phyloP scores from a whole-genome alignment of 805 yeast genomes.

The Metschnikowia continentalis region DNA sequence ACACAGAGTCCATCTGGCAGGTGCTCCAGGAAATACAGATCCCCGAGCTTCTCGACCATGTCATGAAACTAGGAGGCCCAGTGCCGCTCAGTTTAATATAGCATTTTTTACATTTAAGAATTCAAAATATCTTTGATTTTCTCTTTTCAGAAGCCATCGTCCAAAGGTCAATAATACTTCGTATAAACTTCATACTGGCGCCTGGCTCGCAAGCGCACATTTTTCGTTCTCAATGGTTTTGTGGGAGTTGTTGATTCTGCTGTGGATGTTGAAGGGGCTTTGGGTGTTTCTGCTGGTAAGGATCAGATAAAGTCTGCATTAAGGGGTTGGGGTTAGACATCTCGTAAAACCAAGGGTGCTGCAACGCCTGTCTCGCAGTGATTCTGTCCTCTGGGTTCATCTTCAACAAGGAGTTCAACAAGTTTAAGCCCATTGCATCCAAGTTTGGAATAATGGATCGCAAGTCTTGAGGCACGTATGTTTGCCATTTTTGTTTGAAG shows the following conservation, averaged over 20 bases:
- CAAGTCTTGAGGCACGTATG: conserved; percentile 86
- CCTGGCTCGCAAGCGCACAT: conserved; percentile 1
- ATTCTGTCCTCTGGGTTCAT: conserved; percentile 61
- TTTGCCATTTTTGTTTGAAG: conserved; percentile 77
- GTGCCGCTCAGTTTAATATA: conserved; percentile 11
- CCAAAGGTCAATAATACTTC: not conserved
- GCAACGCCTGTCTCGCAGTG: conserved; percentile 57
- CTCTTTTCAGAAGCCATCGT: not conserved
- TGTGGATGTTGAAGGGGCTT: conserved; percentile 1
- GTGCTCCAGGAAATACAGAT: conserved; percentile 11
- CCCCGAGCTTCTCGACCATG: conserved; percentile 15
- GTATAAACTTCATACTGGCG: not conserved
- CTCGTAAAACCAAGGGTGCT: conserved; percentile 81
- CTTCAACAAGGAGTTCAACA: conserved; percentile 55
- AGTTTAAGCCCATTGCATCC: conserved; percentile 65
- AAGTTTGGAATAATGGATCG: conserved; percentile 62
- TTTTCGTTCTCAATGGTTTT: not conserved
- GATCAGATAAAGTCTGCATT: conserved; percentile 30
- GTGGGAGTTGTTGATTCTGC: conserved; percentile 3
- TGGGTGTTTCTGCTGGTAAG: conserved; percentile 20
- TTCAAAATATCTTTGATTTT: not conserved
- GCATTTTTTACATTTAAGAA: not conserved
- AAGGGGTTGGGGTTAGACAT: conserved; percentile 43
- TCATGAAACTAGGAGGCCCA: conserved; percentile 13
- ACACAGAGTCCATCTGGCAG: conserved; percentile 11